A percentile compares a stretch with the other conserved stretches of the same genome.
Conservation (phyloP, 2,329 filamentous ascomycete species). For the Venturia carpophila region DNA sequence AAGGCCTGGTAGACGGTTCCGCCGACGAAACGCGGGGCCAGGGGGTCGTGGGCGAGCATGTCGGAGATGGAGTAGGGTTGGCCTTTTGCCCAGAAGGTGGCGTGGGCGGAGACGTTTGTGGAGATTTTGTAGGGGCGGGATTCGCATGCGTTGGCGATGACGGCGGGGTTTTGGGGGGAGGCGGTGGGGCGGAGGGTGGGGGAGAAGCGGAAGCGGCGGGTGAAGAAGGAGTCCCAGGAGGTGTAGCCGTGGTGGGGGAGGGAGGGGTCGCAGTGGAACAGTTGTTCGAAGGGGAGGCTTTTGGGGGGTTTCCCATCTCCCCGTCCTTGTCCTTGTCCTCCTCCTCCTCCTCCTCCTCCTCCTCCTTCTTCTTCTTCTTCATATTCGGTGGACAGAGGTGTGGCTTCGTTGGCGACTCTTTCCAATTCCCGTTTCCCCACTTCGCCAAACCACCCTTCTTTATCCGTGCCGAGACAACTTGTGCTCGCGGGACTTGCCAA, state of each 20-base stretch:
- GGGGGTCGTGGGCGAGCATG: slow-evolving; percentile 52
- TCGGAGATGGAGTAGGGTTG: slow-evolving; percentile 59
- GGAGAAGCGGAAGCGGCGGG: slow-evolving; percentile 41
- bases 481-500: slow-evolving; percentile 29
- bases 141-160: slow-evolving; percentile 42
- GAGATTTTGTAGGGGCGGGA: slow-evolving; percentile 50
- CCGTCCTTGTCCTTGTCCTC: too few species aligned
- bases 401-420: slow-evolving; percentile 17
- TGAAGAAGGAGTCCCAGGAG: slow-evolving; percentile 67
- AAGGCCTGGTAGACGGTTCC: slow-evolving; percentile 67
- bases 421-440: neutral
- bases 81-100: slow-evolving; percentile 60
- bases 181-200: slow-evolving; percentile 52
- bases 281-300: slow-evolving; percentile 44
- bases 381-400: slow-evolving; percentile 25
- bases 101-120: slow-evolving; percentile 45
- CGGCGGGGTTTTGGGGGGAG: slow-evolving; percentile 43
- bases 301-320: too few species aligned
- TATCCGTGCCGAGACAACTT: slow-evolving; percentile 31
- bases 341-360: too few species aligned
- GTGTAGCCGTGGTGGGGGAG: slow-evolving; percentile 51
- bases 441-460: slow-evolving; percentile 36
- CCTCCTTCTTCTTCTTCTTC: neutral
- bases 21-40: slow-evolving; percentile 49
- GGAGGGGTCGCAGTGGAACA: slow-evolving; percentile 52